A percentile compares a stretch with the other conserved stretches of the same genome.
These are phyloP conservation scores for Eremomyces bilateralis DNA, from an alignment of 495 filamentous ascomycete species.

Conservation along the genomic window DNA sequence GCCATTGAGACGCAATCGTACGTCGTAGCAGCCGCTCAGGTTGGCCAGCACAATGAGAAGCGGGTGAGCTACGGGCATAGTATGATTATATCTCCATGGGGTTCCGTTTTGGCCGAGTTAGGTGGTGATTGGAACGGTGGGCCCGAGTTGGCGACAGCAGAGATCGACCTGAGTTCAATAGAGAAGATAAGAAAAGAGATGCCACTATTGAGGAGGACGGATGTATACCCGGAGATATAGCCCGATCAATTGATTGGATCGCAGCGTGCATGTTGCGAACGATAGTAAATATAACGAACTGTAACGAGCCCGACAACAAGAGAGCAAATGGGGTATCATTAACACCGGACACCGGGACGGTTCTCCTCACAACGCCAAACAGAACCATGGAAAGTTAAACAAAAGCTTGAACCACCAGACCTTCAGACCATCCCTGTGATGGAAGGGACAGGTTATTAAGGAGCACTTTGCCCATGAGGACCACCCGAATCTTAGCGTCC, in stretches of 20 bases:
- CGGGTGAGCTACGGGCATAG: constrained; percentile 72
- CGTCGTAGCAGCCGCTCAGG: constrained; percentile 76
- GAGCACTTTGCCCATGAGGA: constrained; percentile 60
- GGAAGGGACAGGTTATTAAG: constrained; percentile 39
- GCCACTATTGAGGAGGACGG: constrained; percentile 23
- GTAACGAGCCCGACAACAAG: too few relatives aligned
- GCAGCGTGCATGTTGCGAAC: too few relatives aligned
- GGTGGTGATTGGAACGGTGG: constrained; percentile 21
- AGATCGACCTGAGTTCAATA: constrained; percentile 19
- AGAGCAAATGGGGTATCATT: too few relatives aligned
- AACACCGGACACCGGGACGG: too few relatives aligned
- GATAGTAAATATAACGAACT: too few relatives aligned
- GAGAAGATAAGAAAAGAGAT: constrained; percentile 22
- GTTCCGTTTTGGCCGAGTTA: constrained; percentile 44
- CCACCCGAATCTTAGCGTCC: constrained; percentile 33
- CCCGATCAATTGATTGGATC: too few relatives aligned
- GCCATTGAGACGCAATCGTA: constrained; percentile 82
- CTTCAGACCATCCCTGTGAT: constrained; percentile 54
- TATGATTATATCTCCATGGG: constrained; percentile 80
- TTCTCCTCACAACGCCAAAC: too few relatives aligned
- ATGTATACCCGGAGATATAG: constrained; percentile 42
- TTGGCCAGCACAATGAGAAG: constrained; percentile 56
- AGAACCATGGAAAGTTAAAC: too few relatives aligned
- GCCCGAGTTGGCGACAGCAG: constrained; percentile 25
- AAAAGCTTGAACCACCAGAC: constrained; percentile 59